Evolutionary conservation across 768 basidiomycete species (phyloP).

Genomic region (Serendipita sp.): DNA sequence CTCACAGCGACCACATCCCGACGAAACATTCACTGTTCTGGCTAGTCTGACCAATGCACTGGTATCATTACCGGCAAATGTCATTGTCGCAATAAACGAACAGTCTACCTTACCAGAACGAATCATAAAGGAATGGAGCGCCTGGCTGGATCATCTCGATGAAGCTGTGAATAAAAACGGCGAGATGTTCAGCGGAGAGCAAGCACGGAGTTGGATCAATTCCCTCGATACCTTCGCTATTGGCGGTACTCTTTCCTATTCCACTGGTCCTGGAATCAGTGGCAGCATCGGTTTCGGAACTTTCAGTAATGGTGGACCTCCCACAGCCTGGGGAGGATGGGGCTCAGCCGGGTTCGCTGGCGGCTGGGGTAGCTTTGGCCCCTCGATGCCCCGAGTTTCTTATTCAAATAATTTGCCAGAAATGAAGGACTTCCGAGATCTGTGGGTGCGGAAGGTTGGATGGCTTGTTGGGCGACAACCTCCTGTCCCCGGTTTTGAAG

Average conservation of each 20-base stretch:
- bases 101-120: slow-evolving; percentile 34
- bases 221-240: slow-evolving; percentile 50
- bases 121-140: slow-evolving; percentile 56
- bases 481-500: background rate
- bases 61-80: slow-evolving; percentile 44
- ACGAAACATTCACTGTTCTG: slow-evolving; percentile 59
- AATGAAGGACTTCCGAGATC: slow-evolving; percentile 36
- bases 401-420: background rate
- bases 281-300: slow-evolving; percentile 12
- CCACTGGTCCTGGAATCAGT: slow-evolving; percentile 28
- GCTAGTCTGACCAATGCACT: slow-evolving; percentile 51
- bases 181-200: slow-evolving; percentile 66
- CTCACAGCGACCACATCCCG: slow-evolving; percentile 51
- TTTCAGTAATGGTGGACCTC: background rate
- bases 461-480: slow-evolving; percentile 46
- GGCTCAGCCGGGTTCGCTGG: background rate
- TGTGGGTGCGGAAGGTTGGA: slow-evolving; percentile 59
- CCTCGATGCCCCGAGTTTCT: background rate
- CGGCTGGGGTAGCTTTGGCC: background rate
- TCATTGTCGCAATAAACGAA: slow-evolving; percentile 29
- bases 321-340: slow-evolving; percentile 2
- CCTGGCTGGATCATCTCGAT: slow-evolving; percentile 59
- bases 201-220: slow-evolving; percentile 51
- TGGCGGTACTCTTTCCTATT: slow-evolving; percentile 7
- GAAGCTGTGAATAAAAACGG: slow-evolving; percentile 51